Percentiles rank a stretch among this genome's conserved stretches.
Conservation (phyloP, 2,329 filamentous ascomycete species). For the Zarea fungicola region DNA sequence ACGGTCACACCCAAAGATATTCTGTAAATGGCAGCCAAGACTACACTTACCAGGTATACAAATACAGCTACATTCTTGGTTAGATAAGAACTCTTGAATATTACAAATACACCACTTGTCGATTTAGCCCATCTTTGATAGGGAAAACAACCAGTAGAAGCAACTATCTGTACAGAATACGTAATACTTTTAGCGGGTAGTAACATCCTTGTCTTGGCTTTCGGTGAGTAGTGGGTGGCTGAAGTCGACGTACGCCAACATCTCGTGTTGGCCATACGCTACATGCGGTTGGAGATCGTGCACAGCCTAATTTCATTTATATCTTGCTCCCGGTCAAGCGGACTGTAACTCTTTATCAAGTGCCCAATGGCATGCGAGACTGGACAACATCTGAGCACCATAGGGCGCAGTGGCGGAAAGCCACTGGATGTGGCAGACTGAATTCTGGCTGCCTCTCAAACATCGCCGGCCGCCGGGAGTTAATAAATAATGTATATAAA, state of each 20-base stretch:
- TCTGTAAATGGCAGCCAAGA: constrained; percentile 19
- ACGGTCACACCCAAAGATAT: constrained; percentile 35
- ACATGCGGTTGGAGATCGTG: background rate
- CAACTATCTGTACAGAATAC: too few relatives aligned
- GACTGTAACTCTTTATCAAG: background rate
- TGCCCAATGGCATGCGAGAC: background rate
- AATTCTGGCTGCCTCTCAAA: background rate
- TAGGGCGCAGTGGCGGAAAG: constrained; percentile 1
- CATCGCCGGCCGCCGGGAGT: background rate
- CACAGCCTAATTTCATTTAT: background rate
- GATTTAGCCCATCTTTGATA: too few relatives aligned
- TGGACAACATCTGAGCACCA: background rate
- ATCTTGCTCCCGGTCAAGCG: background rate
- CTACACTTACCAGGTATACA: background rate
- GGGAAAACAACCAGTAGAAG: too few relatives aligned
- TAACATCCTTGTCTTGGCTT: too few relatives aligned
- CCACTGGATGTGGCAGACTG: background rate
- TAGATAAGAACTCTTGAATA: too few relatives aligned
- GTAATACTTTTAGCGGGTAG: background rate
- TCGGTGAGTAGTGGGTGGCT: too few relatives aligned
- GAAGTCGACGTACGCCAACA: too few relatives aligned
- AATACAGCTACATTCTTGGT: background rate
- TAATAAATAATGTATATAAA: background rate
- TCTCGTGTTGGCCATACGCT: background rate
- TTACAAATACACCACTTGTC: too few relatives aligned